These are phyloP conservation scores for Pseudogymnoascus pannorum DNA, from an alignment of 2,329 filamentous ascomycete species.

Conservation along the genomic window DNA sequence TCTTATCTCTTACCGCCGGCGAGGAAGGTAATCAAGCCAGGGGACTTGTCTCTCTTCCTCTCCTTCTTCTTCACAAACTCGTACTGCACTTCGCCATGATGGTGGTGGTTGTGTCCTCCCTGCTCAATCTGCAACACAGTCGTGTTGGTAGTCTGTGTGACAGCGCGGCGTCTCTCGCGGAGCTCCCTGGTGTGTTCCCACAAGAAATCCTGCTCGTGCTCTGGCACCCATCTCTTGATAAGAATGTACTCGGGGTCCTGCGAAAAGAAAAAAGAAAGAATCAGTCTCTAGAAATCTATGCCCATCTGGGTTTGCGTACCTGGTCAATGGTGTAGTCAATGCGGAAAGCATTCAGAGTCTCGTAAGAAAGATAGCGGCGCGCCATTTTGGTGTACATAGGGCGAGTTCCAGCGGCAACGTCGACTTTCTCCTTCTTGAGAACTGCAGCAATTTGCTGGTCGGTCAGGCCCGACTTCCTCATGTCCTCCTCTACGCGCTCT, in stretches of 20 bases:
- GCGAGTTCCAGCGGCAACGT: slow-evolving; percentile 31
- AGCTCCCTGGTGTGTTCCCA: slow-evolving; percentile 64
- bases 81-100: slow-evolving; percentile 18
- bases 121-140: slow-evolving; percentile 20
- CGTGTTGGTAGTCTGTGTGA: slow-evolving; percentile 7
- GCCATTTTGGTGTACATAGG: slow-evolving; percentile 60
- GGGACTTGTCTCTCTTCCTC: slow-evolving; percentile 24
- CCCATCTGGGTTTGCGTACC: slow-evolving; percentile 31
- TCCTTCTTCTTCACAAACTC: slow-evolving; percentile 26
- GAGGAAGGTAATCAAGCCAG: slow-evolving; percentile 25
- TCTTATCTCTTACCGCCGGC: slow-evolving; percentile 23
- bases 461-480: slow-evolving; percentile 51
- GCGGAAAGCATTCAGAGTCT: slow-evolving; percentile 48
- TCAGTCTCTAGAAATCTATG: not conserved
- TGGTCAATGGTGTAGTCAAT: slow-evolving; percentile 52
- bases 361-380: slow-evolving; percentile 52
- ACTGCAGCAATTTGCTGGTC: slow-evolving; percentile 53
- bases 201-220: slow-evolving; percentile 62
- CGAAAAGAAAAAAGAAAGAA: slow-evolving; percentile 22
- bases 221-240: slow-evolving; percentile 66
- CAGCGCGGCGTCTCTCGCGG: slow-evolving; percentile 22
- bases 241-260: slow-evolving; percentile 63
- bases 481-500: slow-evolving; percentile 48
- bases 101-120: slow-evolving; percentile 18
- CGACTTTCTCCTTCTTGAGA: slow-evolving; percentile 47